Base-by-base conservation (phyloP, 192 early-diverging fungal genomes). In the Coemansia sp. region DNA sequence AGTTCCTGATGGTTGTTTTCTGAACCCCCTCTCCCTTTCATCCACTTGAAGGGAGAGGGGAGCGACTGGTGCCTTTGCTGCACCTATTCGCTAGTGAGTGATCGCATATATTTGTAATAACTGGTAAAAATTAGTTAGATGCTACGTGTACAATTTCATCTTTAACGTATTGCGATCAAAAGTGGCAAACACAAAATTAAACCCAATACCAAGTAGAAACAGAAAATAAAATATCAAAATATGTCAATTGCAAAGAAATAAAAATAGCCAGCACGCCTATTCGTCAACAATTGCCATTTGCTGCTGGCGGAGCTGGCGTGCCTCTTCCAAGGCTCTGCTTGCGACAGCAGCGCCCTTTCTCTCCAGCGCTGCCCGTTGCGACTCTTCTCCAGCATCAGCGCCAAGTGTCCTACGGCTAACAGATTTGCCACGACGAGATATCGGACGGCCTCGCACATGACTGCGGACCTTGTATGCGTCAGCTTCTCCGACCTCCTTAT, bases 401-500 rank as follows among this genome's bases (percentile, higher is more conserved):
- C 14, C 21, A 10, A 38, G 24, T 9, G 41, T 49, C 57, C 56
- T 52, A 28, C 52, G 10, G 53, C 24, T 16, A 21, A 9, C 54
- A 27, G 59, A 26, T 38, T 56, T 34, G 31, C 27, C 21, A 38
- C 62, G 32, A 12, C 28, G 32, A 2, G 49, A 25, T 19, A 49
- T 44, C 7, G 64, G 14, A 41, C 47, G 50, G 14, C 65, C 61
- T 19, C 62, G 62, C 34, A 59, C 58, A 19, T 22, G 54, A 4
- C 41, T 60, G 54, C 62, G 32, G 44, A 47, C 56, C 7, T 58
- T 53, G 12, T 58, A 47, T 5, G 67, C 56, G 10, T 74, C 77
- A 19, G 54, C 77, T 24, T 74, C 78, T 9, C 34, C 62, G 54
- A 82, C 74, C 34, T 76, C 79, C 67, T 69, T 76, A 28, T 76